Conservation (phyloP, 495 filamentous ascomycete species). For the Xylaria curta region DNA sequence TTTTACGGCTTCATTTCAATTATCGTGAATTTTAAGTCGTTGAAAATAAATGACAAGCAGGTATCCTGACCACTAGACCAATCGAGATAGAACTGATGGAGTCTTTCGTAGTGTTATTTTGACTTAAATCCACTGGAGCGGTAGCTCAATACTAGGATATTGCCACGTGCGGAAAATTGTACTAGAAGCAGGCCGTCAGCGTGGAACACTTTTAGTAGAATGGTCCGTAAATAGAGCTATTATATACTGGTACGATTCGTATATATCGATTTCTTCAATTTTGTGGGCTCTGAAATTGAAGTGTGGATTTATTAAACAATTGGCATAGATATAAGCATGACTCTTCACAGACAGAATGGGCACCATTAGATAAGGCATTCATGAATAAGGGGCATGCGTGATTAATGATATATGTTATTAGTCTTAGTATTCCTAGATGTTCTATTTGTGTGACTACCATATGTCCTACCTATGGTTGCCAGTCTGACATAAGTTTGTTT, state of each 20-base stretch:
- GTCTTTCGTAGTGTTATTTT: neutral
- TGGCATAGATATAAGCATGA: neutral
- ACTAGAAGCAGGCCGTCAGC: neutral
- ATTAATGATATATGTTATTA: neutral
- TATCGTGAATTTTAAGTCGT: neutral
- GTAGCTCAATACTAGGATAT: neutral
- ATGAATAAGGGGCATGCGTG: neutral
- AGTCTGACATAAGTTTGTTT: neutral
- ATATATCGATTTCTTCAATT: neutral
- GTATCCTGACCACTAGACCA: slow-evolving; percentile 28
- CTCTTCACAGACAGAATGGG: neutral
- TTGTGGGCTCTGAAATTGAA: neutral
- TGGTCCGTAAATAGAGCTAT: neutral
- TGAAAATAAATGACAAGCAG: slow-evolving; percentile 17
- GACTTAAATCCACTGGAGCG: neutral
- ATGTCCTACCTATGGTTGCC: neutral
- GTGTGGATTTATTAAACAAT: neutral
- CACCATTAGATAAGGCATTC: neutral
- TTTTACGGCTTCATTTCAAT: neutral
- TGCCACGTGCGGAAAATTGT: neutral
- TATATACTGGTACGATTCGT: neutral
- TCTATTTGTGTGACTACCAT: neutral
- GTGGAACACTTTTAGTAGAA: neutral
- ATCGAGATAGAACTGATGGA: slow-evolving; percentile 21
- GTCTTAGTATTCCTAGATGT: neutral